phyloP scores from a whole-genome alignment of 192 early-diverging fungal species.

The Chytriomyces hyalinus region DNA sequence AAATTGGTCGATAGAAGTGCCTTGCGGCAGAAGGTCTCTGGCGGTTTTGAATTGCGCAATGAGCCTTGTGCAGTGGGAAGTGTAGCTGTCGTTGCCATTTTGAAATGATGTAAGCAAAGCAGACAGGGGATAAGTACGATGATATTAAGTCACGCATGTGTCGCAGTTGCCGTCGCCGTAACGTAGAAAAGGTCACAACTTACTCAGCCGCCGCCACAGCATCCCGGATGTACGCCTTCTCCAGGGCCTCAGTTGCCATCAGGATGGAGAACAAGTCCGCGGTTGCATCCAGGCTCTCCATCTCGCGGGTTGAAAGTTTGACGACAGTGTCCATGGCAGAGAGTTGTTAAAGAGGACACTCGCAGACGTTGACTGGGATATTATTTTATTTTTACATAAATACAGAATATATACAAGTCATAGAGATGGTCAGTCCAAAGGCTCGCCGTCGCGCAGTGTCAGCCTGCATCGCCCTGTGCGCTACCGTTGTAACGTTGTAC shows the following conservation, averaged over 20 bases:
- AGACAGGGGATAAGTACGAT: not conserved
- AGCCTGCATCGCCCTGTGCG: too few species aligned
- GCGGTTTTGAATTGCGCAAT: slow-evolving; percentile 92
- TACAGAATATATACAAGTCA: too few species aligned
- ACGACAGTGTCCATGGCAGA: slow-evolving; percentile 16
- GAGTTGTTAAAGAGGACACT: too few species aligned
- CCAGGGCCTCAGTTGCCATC: slow-evolving; percentile 87
- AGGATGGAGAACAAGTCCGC: slow-evolving; percentile 94
- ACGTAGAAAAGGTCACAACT: not conserved
- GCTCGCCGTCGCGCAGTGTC: too few species aligned
- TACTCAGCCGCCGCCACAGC: slow-evolving; percentile 82
- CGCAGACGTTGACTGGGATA: too few species aligned
- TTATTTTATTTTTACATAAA: too few species aligned
- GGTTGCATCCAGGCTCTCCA: slow-evolving; percentile 90
- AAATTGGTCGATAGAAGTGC: slow-evolving; percentile 41
- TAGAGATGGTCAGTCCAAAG: too few species aligned
- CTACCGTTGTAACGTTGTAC: too few species aligned
- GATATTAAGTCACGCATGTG: too few species aligned
- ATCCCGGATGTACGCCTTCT: slow-evolving; percentile 90
- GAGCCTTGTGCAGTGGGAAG: slow-evolving; percentile 84
- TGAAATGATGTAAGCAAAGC: not conserved
- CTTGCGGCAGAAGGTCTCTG: slow-evolving; percentile 49
- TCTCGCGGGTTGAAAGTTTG: slow-evolving; percentile 54
- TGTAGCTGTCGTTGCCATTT: slow-evolving; percentile 69
- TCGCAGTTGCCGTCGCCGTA: too few species aligned